A percentile compares a stretch with the other conserved stretches of the same genome.
phyloP scores from a whole-genome alignment of 2,329 filamentous ascomycete genomes.

The Aspergillus ruber region DNA sequence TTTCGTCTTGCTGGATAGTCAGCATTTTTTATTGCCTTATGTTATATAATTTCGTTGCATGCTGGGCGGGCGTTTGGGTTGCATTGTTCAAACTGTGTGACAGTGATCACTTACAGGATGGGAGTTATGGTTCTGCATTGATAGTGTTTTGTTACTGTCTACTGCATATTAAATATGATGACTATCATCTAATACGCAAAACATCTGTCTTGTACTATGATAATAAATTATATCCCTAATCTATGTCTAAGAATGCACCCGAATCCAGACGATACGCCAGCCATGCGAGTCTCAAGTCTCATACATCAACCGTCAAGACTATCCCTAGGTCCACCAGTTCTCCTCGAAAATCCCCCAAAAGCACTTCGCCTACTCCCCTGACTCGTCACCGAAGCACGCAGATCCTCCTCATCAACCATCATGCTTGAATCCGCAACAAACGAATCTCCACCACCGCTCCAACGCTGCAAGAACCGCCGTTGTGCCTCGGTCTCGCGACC shows the following conservation, averaged over 20 bases:
- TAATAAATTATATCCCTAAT: not conserved
- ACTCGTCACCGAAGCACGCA: constrained; percentile 28
- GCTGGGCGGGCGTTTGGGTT: not conserved
- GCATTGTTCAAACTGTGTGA: not conserved
- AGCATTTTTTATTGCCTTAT: not conserved
- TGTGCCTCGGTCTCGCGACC: constrained; percentile 34
- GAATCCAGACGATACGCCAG: not conserved
- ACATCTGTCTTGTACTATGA: not conserved
- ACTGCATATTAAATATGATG: not conserved
- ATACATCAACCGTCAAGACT: constrained; percentile 44
- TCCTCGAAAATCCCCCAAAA: constrained; percentile 36
- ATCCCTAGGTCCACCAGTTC: constrained; percentile 37
- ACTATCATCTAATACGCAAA: not conserved
- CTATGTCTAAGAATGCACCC: no score
- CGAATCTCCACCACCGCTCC: constrained; percentile 33
- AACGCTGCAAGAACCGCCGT: constrained; percentile 32
- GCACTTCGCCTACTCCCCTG: constrained; percentile 26
- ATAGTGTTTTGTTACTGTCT: not conserved
- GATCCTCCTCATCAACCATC: constrained; percentile 28
- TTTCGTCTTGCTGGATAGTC: not conserved
- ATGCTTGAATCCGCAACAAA: constrained; percentile 26
- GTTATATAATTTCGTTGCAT: not conserved
- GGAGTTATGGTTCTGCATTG: not conserved
- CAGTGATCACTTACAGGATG: not conserved
- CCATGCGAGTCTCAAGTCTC: not conserved